These are phyloP conservation scores for Friedmanniomyces endolithicus DNA, from an alignment of 495 filamentous ascomycete genomes.

Conservation along the genomic window DNA sequence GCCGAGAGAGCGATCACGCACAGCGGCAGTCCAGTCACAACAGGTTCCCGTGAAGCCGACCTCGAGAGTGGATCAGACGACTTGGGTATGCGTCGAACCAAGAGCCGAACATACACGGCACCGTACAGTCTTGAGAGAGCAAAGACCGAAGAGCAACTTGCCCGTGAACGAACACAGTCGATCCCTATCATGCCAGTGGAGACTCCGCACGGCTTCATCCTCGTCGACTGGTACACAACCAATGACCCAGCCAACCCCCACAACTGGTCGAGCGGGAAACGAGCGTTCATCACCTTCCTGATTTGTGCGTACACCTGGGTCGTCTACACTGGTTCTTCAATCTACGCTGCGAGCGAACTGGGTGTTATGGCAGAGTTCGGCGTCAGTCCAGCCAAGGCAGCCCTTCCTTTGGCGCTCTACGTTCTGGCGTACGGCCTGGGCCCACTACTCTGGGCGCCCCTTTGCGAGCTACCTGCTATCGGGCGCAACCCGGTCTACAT, in stretches of 20 bases:
- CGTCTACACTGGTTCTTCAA: not conserved
- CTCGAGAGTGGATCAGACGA: too few species aligned
- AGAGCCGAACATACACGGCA: not conserved
- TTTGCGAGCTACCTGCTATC: not conserved
- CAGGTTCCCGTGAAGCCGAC: not conserved
- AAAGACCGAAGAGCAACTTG: not conserved
- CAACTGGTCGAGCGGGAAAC: constrained; percentile 38
- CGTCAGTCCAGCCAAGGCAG: not conserved
- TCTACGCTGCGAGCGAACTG: not conserved
- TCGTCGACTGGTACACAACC: constrained; percentile 44
- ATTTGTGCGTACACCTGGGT: not conserved
- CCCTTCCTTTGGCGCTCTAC: not conserved
- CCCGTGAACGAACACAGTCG: not conserved
- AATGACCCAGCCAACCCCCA: constrained; percentile 43
- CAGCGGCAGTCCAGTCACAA: not conserved
- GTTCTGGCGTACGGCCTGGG: not conserved
- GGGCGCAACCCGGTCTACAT: not conserved
- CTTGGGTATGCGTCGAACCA: not conserved
- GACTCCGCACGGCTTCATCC: not conserved
- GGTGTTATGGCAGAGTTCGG: not conserved
- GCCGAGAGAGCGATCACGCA: too few species aligned
- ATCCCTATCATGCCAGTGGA: constrained; percentile 19
- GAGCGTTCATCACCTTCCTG: constrained; percentile 11
- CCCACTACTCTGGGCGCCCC: not conserved
- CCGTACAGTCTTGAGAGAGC: not conserved